Conservation (phyloP, 2,329 filamentous ascomycete genomes). For the Alternaria panax region DNA sequence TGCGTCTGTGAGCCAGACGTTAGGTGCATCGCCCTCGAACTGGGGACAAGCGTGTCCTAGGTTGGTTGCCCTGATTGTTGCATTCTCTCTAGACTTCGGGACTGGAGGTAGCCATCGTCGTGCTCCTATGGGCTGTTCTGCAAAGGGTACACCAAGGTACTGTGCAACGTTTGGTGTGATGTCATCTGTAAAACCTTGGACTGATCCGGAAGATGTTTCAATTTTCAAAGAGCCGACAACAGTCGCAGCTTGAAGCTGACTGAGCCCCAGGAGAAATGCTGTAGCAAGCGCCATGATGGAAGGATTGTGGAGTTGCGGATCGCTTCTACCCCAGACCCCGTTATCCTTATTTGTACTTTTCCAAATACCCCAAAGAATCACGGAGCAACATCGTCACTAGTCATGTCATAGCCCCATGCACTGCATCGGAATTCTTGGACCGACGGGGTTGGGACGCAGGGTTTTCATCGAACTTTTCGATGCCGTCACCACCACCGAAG, state of each 20-base stretch:
- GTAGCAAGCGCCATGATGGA: conserved; percentile 4
- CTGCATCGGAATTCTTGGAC: not conserved
- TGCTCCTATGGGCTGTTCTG: conserved; percentile 43
- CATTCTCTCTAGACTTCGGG: conserved; percentile 23
- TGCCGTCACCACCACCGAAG: not conserved
- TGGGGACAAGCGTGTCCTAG: conserved; percentile 42
- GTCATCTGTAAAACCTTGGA: conserved; percentile 44
- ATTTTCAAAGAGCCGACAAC: conserved; percentile 28
- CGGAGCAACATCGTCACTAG: not conserved
- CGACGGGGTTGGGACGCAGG: not conserved
- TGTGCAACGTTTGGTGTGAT: conserved; percentile 49
- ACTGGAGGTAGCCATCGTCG: conserved; percentile 46
- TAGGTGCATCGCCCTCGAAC: conserved; percentile 25
- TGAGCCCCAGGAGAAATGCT: conserved; percentile 6
- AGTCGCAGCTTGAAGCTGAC: conserved; percentile 10
- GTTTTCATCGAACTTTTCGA: not conserved
- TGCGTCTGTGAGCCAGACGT: conserved; percentile 34
- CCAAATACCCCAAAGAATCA: not conserved
- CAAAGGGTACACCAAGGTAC: conserved; percentile 51
- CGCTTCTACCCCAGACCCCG: not conserved
- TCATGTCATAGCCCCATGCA: conserved; percentile 1
- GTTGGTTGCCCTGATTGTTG: conserved; percentile 35
- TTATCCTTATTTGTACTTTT: not conserved
- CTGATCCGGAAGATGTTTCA: conserved; percentile 38
- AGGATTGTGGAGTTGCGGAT: not conserved